A percentile compares a stretch with the other conserved stretches of the same genome.
These are phyloP conservation scores for Daldinia sp. DNA, from an alignment of 2,329 filamentous ascomycete species.

Conservation along the genomic window DNA sequence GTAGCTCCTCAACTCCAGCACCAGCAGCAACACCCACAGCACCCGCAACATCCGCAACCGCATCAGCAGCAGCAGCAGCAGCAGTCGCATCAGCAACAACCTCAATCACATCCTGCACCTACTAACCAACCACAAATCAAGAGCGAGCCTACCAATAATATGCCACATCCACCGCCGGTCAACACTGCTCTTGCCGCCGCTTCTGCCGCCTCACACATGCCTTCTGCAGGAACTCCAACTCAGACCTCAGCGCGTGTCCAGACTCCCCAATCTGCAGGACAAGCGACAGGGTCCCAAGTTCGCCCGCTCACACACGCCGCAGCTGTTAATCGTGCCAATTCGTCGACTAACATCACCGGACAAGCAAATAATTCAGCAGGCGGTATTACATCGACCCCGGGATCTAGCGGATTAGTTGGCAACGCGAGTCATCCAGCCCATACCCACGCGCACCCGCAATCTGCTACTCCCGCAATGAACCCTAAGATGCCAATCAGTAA, in stretches of 20 bases:
- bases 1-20: constrained; percentile 38
- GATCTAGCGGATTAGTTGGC: constrained; percentile 35
- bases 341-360: constrained; percentile 39
- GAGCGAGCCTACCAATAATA: constrained; percentile 45
- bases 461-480: constrained; percentile 53
- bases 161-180: constrained; percentile 54
- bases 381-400: constrained; percentile 40
- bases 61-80: constrained; percentile 32
- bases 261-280: constrained; percentile 54
- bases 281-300: constrained; percentile 36
- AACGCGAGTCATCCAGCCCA: constrained; percentile 51
- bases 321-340: constrained; percentile 46
- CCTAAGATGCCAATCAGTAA: constrained; percentile 85
- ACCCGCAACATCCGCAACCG: constrained; percentile 40
- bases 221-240: constrained; percentile 57
- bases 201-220: constrained; percentile 48
- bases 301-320: constrained; percentile 43
- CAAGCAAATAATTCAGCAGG: constrained; percentile 43
- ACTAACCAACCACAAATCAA: constrained; percentile 47
- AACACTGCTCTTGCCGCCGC: constrained; percentile 58
- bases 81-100: constrained; percentile 21
- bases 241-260: constrained; percentile 58
- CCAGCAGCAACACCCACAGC: constrained; percentile 20
- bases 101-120: constrained; percentile 39
- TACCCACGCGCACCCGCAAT: constrained; percentile 59